Conservation (phyloP, 257 asterid species). For the Rubia yunnanensis region DNA sequence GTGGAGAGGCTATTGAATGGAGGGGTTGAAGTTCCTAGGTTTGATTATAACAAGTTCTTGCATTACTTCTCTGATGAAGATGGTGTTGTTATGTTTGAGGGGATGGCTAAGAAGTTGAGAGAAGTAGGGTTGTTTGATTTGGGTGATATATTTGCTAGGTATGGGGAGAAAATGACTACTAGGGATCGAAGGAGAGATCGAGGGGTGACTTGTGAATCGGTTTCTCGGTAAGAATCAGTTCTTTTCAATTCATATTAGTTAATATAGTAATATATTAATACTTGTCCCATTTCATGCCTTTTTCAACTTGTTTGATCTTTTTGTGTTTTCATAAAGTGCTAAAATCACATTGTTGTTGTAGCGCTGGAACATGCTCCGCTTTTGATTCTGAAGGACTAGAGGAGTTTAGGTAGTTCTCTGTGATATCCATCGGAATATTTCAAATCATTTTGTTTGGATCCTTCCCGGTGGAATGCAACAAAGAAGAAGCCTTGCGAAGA, state of each 20-base stretch:
- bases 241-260: neutral
- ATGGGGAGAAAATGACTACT: slow-evolving; percentile 83
- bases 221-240: no score
- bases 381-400: slow-evolving; percentile 7
- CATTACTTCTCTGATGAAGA: slow-evolving; percentile 76
- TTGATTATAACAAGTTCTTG: slow-evolving; percentile 81
- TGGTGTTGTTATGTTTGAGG: slow-evolving; percentile 77
- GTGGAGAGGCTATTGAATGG: slow-evolving; percentile 66
- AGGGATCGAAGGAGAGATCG: slow-evolving; percentile 71
- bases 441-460: slow-evolving; percentile 1
- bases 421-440: neutral
- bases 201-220: slow-evolving; percentile 6
- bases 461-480: slow-evolving; percentile 37
- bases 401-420: neutral
- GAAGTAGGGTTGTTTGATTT: slow-evolving; percentile 90
- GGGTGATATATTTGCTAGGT: slow-evolving; percentile 70
- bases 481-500: slow-evolving; percentile 31
- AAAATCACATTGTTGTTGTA: neutral
- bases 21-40: slow-evolving; percentile 73
- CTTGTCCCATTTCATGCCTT: neutral
- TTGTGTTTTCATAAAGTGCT: neutral
- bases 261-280: no score
- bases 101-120: slow-evolving; percentile 58
- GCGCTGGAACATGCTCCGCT: neutral
- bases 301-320: neutral